Evolutionary conservation across 2,329 filamentous ascomycete genomes (phyloP), one percentile per base, ranked within the genome.

Genomic region (Ceratocystis albifundus): DNA sequence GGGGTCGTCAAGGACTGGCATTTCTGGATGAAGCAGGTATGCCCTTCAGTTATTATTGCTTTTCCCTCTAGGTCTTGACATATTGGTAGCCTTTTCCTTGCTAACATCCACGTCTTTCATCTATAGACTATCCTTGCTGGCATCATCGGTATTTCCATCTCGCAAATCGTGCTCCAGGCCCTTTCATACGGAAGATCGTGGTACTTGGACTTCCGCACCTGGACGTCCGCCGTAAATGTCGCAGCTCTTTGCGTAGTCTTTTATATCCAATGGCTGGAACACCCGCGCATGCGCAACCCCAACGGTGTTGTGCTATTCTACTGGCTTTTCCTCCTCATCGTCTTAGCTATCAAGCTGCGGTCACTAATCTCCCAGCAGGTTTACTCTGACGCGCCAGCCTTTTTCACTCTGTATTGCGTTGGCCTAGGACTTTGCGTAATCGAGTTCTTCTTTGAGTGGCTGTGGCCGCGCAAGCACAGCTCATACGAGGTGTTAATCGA

Each of bases 301-400:
- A 96, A 96, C 74, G 91, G 89, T 12, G 88, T 96, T 28, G 90
- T 89, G 1, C 80, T 96, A 63, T 89, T 96, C 75, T 96, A 91
- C 80, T 96, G 93, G 92, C 81, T 96, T 25, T 84, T 96, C 71
- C 86, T 95, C 69, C 79, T 94, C 68, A 86, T 96, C 71, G 84
- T 85, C 2, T 87, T 89, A 70, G 82, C 82, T 7, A 83, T 96
- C 73, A 96, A 96, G 79, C 81, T 96, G 64, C 89, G 91, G 69
- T 96, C 91, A 7, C 82, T 96, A 69, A 79, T 96, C 68, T 87
- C 89, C 4, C 90, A 93, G 73, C 81, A 90, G 72, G 76, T 88
- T 44, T 89, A 91, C 74, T 74, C 78, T 67, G 79, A 80, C 55
- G 82, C 84, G 70, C 75, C 88, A 50, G 80, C 88, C 17, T 95